Conservation (phyloP, 2,329 filamentous ascomycete genomes). For the Cryphonectria carpinicola region DNA sequence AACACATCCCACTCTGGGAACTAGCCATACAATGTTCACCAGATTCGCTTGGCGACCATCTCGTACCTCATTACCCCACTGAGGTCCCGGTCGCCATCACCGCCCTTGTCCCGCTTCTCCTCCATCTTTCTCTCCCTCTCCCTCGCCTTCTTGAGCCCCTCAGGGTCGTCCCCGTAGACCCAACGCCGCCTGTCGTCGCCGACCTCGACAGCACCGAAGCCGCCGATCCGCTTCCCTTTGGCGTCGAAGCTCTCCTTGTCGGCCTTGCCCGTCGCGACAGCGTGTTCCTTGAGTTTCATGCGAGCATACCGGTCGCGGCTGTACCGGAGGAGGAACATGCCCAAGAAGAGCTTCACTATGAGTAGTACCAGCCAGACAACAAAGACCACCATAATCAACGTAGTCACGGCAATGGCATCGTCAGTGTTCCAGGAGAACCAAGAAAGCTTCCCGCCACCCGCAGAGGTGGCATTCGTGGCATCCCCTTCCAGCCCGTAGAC, state of each 20-base stretch:
- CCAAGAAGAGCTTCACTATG: constrained; percentile 81
- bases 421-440: constrained; percentile 68
- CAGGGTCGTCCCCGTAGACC: constrained; percentile 85
- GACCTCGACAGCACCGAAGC: constrained; percentile 84
- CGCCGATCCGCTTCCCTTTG: constrained; percentile 75
- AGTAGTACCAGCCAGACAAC: constrained; percentile 84
- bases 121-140: constrained; percentile 67
- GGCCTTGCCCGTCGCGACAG: constrained; percentile 48
- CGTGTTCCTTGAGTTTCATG: constrained; percentile 75
- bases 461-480: constrained; percentile 29
- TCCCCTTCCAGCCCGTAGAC: constrained; percentile 64
- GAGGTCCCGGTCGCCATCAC: constrained; percentile 57
- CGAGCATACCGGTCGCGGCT: constrained; percentile 76
- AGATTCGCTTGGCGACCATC: constrained; percentile 96
- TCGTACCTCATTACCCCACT: constrained; percentile 79
- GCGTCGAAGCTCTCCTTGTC: constrained; percentile 65
- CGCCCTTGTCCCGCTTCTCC: constrained; percentile 57
- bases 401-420: constrained; percentile 73
- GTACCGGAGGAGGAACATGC: constrained; percentile 83
- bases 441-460: constrained; percentile 40
- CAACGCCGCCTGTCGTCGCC: constrained; percentile 83
- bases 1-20: neutral
- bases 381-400: constrained; percentile 86
- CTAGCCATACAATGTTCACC: constrained; percentile 59
- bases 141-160: constrained; percentile 64